Base-by-base conservation (phyloP, 2,329 filamentous ascomycete genomes). In the Fusarium sp. region DNA sequence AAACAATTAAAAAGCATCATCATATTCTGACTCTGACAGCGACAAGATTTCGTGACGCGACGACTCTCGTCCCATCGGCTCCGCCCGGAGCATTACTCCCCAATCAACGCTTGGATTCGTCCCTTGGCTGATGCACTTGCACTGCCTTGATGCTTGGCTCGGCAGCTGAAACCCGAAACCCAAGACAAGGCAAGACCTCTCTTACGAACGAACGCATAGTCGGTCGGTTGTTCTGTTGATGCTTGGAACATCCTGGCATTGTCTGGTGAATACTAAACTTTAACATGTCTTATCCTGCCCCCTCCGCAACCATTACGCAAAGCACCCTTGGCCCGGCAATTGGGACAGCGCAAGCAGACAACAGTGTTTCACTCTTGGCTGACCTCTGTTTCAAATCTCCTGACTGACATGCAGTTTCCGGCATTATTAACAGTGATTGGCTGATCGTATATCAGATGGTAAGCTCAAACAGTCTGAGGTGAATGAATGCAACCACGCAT, bases 51-150 rank as follows among this genome's bases (percentile, higher is more conserved):
- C 33, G 39, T 70, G 67, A 70, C 63, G 63, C 57, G 54, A 68
- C 64, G 58, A 70, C 67, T 57, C 24, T 60, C 50, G 23, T 16
- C 15, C 46, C 47, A 28, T 47, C 62, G 53, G 48, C 16, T 9
- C 43, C 43, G 29, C 37, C 47, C 47, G 60, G 41, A 15, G 15
- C 18, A 24, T 37, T 20, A 39, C 18, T 49, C 26, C 38, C 46
- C 26, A 59, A 38, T 55, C 12, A 20, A 38, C 28, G 48, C 46
- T 48, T 52, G 49, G 44, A 28, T 53, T 47, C 35, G 28, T 12
- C 52, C n/a, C n/a, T 67, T 44, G 50, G 53, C 57, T 54, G 42
- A 58, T 66, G 58, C 65, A 68, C 68, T 71, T 71, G 71, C 71
- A n/a, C n/a, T n/a, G n/a, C n/a, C n/a, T n/a, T n/a, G n/a, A n/a